A percentile compares a stretch with the other conserved stretches of the same genome.
Conservation (phyloP, 192 early-diverging fungal genomes). For the Funneliformis mosseae region DNA sequence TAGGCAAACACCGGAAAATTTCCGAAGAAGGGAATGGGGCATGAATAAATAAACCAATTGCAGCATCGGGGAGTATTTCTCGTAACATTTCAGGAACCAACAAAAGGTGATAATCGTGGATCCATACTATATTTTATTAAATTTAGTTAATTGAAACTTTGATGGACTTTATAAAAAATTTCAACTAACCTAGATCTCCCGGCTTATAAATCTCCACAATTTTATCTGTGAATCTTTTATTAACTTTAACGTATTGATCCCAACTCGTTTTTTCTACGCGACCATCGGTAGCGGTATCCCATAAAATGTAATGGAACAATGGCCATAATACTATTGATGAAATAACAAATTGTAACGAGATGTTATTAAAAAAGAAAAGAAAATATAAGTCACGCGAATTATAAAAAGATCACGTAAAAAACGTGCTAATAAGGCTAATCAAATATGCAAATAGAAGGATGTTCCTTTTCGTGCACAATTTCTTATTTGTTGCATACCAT, state of each 20-base stretch:
- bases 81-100: constrained; percentile 89
- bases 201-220: constrained; percentile 70
- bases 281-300: constrained; percentile 73
- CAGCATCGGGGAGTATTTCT: constrained; percentile 73
- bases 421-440: not conserved
- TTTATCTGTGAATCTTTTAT: constrained; percentile 74
- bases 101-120: constrained; percentile 97
- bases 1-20: constrained; percentile 90
- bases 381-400: not conserved
- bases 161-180: not conserved
- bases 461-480: not conserved
- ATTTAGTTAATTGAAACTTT: not conserved
- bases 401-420: not conserved
- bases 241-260: constrained; percentile 81
- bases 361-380: too few relatives aligned
- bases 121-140: constrained; percentile 76
- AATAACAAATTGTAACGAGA: not conserved
- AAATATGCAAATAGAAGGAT: not conserved
- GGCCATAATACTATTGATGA: constrained; percentile 87
- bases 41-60: constrained; percentile 94
- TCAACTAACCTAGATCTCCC: constrained; percentile 73
- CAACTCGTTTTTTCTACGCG: constrained; percentile 69
- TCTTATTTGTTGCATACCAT: constrained; percentile 51
- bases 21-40: constrained; percentile 96
- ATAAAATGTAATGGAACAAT: constrained; percentile 92